A percentile compares a stretch with the other conserved stretches of the same genome.
Evolutionary conservation across 169 alveolate species (phyloP).

Genomic region (Plasmodium cynomolgi): DNA sequence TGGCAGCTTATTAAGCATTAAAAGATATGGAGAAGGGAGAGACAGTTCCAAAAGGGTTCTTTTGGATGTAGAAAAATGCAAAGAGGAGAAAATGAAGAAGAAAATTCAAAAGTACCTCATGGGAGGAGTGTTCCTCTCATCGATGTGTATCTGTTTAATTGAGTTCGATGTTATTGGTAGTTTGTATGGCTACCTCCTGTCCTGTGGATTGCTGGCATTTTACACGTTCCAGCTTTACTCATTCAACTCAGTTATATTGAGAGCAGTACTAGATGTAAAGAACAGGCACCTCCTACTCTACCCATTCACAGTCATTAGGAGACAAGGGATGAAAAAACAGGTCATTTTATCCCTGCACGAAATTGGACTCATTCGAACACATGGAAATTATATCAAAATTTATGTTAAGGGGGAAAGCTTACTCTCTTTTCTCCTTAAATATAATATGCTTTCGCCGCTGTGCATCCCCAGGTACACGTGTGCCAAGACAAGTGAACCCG

Average conservation of each 20-base stretch:
- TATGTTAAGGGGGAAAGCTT: conserved; percentile 8
- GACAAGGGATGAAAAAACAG: conserved; percentile 24
- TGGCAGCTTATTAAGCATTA: not conserved
- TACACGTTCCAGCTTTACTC: not conserved
- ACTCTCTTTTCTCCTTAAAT: not conserved
- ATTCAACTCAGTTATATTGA: conserved; percentile 38
- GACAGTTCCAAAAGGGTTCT: conserved; percentile 8
- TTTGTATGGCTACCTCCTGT: conserved; percentile 14
- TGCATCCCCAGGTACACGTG: conserved; percentile 36
- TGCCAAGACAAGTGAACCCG: conserved; percentile 1
- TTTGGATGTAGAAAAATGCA: conserved; percentile 15
- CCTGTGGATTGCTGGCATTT: not conserved
- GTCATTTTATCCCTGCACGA: conserved; percentile 54
- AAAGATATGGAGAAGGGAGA: not conserved
- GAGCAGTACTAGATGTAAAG: conserved; percentile 58
- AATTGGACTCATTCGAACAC: conserved; percentile 10
- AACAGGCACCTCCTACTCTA: conserved; percentile 31
- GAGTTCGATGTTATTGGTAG: conserved; percentile 16
- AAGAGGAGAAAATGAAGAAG: conserved; percentile 6
- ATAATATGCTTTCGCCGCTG: not conserved
- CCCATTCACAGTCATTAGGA: conserved; percentile 29
- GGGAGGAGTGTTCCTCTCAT: conserved; percentile 38
- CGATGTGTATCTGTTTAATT: conserved; percentile 27
- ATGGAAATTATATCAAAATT: conserved; percentile 11
- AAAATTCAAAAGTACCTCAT: not conserved